A percentile compares a stretch with the other conserved stretches of the same genome.
Conservation (phyloP, 2,329 filamentous ascomycete genomes). For the Beauveria rudraprayagi region DNA sequence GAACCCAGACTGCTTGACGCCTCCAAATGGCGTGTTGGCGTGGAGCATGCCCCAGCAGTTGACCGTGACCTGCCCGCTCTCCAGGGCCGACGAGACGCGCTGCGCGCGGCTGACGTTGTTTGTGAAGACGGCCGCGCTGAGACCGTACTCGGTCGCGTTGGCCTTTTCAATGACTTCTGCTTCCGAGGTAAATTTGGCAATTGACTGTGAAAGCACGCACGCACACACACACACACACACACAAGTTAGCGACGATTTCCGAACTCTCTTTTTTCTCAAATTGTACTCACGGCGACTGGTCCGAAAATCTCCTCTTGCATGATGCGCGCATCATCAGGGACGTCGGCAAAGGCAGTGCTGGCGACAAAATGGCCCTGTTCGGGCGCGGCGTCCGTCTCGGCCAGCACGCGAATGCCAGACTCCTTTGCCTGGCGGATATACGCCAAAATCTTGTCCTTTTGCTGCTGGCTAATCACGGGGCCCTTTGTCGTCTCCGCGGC, state of each 20-base stretch:
- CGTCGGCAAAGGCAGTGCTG: slow-evolving; percentile 24
- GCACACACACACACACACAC: background rate
- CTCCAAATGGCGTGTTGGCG: slow-evolving; percentile 23
- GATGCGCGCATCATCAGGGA: slow-evolving; percentile 19
- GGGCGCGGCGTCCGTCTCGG: background rate
- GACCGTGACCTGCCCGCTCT: slow-evolving; percentile 22
- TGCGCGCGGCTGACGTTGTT: slow-evolving; percentile 30
- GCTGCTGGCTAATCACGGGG: slow-evolving; percentile 47
- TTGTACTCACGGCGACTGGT: slow-evolving; percentile 18
- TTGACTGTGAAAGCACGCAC: background rate
- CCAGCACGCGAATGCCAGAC: slow-evolving; percentile 9
- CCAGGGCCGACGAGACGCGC: slow-evolving; percentile 32
- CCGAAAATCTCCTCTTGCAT: slow-evolving; percentile 25
- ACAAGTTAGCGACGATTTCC: background rate
- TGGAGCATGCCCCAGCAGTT: slow-evolving; percentile 21
- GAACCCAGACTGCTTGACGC: slow-evolving; percentile 53
- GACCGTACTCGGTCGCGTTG: slow-evolving; percentile 40
- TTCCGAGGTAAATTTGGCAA: slow-evolving; percentile 18
- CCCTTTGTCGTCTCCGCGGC: slow-evolving; percentile 24
- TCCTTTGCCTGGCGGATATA: slow-evolving; percentile 37
- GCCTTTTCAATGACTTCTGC: slow-evolving; percentile 20
- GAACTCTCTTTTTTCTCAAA: too few species aligned
- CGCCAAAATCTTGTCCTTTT: slow-evolving; percentile 54
- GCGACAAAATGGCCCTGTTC: slow-evolving; percentile 21
- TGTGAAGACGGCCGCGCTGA: slow-evolving; percentile 48